Base-by-base conservation (phyloP, 805 yeast genomes). In the Yarrowia sp. region DNA sequence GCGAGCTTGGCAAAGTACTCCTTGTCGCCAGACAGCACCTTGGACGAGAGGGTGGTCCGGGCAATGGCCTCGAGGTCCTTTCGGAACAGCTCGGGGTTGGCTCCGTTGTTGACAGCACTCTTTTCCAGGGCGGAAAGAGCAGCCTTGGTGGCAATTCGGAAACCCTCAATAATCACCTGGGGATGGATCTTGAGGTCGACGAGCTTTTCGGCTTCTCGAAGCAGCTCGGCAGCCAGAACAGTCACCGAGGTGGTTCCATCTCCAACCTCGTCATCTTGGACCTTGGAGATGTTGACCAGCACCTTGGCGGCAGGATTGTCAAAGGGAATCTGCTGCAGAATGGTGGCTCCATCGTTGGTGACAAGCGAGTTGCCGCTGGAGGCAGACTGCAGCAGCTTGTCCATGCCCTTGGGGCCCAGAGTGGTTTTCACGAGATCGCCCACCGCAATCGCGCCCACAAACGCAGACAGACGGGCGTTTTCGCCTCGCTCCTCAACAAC, bases 361-460 rank as follows among this genome's bases (percentile, higher is more conserved):
- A 95, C 92, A 73, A 92, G 73, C 2, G 95, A 82, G 64, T 81
- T 81, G 52, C 90, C 90, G 46, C 95, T 84, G 4, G 92, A 82
- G 19, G 97, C 89, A 69, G 96, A 87, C 73, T 91, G 97, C 67
- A 95, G 80, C 68, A 95, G 80, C 76, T 95, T 95, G 77, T 95
- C 99, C 98, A 95, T 93, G 68, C 99, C 99, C 74, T 95, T 93
- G 67, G 99, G 99, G 16, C 99, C 99, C 68, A 95, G 80, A 2
- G 99, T 89, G 32, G 92, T 81, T 77, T 93, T 93, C 51, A 93
- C 99, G 67, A 95, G 82, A 76, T 95, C 99, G 62, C 99, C 99
- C 36, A 95, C 99, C 43, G 99, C 99, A 74, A 95, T 93, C 69
- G 99, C 99, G 56, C 99, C 99, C 11, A 95, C 96, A 76, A 95